Evolutionary conservation across 805 yeast species (phyloP).

Genomic region (Metschnikowia similis): DNA sequence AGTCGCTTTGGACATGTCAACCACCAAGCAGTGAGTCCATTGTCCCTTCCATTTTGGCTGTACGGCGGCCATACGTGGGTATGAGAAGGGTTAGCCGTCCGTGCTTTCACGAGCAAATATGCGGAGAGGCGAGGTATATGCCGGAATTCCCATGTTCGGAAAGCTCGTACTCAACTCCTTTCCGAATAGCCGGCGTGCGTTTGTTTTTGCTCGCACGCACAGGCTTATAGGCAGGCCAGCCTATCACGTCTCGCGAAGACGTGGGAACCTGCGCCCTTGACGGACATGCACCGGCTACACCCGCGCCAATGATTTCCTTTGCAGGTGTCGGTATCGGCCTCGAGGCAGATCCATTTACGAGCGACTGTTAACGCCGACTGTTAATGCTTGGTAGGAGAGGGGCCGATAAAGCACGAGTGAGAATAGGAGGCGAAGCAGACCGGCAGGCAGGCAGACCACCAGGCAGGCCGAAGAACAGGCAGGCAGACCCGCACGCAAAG

Average conservation of each 20-base stretch:
- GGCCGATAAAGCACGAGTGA: too few species aligned
- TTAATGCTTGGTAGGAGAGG: neutral
- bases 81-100: neutral
- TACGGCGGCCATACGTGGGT: neutral
- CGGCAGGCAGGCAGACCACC: too few species aligned
- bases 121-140: neutral
- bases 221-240: neutral
- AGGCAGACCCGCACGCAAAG: too few species aligned
- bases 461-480: too few species aligned
- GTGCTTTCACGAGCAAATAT: constrained; percentile 1
- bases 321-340: neutral
- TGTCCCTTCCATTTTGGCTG: neutral
- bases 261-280: too few species aligned
- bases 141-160: neutral
- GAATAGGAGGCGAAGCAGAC: too few species aligned
- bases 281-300: too few species aligned
- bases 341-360: too few species aligned
- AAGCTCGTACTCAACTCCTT: neutral
- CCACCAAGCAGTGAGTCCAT: neutral
- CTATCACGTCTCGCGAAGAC: neutral
- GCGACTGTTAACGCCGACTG: too few species aligned
- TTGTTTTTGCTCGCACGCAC: neutral
- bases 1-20: too few species aligned
- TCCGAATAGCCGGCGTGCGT: neutral
- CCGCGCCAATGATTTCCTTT: neutral